Conservation (phyloP, 2,329 filamentous ascomycete genomes). For the Pochonia chlamydosporia region DNA sequence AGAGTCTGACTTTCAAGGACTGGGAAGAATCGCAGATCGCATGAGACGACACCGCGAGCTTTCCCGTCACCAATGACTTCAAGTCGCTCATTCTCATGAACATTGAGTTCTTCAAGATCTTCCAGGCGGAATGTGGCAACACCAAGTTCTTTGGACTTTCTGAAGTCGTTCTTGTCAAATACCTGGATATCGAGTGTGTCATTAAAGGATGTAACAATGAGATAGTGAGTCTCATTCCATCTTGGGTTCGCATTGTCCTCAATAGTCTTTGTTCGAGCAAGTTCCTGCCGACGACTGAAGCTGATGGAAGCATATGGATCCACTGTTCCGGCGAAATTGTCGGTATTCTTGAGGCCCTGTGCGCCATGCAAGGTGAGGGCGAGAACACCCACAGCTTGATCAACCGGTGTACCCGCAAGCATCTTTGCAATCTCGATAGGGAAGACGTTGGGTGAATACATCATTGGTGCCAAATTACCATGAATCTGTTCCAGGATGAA, state of each 20-base stretch:
- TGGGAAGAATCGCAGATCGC: conserved; percentile 92
- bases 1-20: conserved; percentile 69
- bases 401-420: conserved; percentile 87
- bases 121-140: conserved; percentile 81
- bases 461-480: conserved; percentile 88
- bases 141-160: conserved; percentile 94
- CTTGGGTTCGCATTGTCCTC: conserved; percentile 79
- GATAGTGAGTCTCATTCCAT: conserved; percentile 96
- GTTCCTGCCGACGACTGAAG: conserved; percentile 72
- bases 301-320: conserved; percentile 87
- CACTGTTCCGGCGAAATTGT: conserved; percentile 85
- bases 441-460: conserved; percentile 97
- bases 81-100: conserved; percentile 78
- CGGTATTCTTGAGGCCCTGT: conserved; percentile 87
- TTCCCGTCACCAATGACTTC: conserved; percentile 84
- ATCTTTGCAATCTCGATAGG: conserved; percentile 98
- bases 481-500: conserved; percentile 98
- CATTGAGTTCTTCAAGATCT: conserved; percentile 67
- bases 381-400: conserved; percentile 91
- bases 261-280: conserved; percentile 85
- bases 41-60: conserved; percentile 69
- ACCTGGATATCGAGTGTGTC: conserved; percentile 80
- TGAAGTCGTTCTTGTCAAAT: conserved; percentile 90
- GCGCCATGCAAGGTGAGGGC: conserved; percentile 89
- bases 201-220: conserved; percentile 86